A percentile compares a stretch with the other conserved stretches of the same genome.
Evolutionary conservation across 352 stramenopile species (phyloP).

Genomic region (Phytophthora capsici): DNA sequence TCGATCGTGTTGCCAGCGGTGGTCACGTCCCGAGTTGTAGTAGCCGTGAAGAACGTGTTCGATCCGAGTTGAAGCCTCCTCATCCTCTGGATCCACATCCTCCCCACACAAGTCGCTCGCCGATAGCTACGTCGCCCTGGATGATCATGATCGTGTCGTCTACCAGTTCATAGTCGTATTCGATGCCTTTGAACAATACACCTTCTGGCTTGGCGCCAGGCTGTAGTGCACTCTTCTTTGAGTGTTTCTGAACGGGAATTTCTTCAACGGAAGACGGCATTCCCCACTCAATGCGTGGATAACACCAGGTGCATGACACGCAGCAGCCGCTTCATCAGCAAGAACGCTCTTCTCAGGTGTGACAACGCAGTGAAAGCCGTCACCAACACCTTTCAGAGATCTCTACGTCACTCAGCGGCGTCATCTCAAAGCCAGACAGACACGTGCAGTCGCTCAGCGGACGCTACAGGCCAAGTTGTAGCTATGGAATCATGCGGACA

Average conservation of each 20-base stretch:
- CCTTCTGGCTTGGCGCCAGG: conserved; percentile 18
- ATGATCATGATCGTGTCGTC: conserved; percentile 81
- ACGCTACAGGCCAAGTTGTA: conserved; percentile 53
- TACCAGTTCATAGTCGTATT: conserved; percentile 82
- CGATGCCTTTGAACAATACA: conserved; percentile 78
- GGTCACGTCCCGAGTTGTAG: conserved; percentile 80
- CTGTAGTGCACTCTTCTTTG: conserved; percentile 13
- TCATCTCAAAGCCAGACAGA: conserved; percentile 51
- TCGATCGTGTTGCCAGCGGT: conserved; percentile 64
- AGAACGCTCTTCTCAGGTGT: conserved; percentile 27
- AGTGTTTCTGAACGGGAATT: conserved; percentile 35
- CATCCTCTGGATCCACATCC: conserved; percentile 20
- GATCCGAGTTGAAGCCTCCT: conserved; percentile 19
- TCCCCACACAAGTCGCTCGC: conserved; percentile 54
- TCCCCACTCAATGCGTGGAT: conserved; percentile 57
- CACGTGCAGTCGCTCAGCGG: conserved; percentile 53
- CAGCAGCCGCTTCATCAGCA: conserved; percentile 46
- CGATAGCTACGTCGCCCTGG: conserved; percentile 81
- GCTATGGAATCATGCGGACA: conserved; percentile 59
- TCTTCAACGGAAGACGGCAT: conserved; percentile 77
- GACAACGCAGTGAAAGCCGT: conserved; percentile 50
- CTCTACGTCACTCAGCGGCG: conserved; percentile 36
- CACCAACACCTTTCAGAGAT: conserved; percentile 34
- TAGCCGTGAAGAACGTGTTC: conserved; percentile 73
- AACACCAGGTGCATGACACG: conserved; percentile 48